Conservation (phyloP, 257 asterid species). For the Fraxinus excelsior region DNA sequence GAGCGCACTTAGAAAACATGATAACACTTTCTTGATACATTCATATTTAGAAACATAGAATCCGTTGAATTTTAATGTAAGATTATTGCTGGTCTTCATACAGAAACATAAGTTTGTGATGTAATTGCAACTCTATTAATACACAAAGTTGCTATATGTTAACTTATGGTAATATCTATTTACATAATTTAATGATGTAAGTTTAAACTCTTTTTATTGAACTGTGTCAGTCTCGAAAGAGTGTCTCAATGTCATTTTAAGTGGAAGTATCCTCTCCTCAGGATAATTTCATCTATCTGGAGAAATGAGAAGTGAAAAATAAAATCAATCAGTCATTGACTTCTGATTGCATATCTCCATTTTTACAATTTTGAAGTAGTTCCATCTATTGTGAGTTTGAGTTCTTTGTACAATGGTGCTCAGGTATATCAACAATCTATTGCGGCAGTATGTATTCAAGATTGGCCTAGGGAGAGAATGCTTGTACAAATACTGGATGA, state of each 20-base stretch:
- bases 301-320: not conserved
- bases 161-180: not conserved
- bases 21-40: not conserved
- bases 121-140: not conserved
- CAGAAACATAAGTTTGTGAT: not conserved
- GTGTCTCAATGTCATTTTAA: constrained; percentile 12
- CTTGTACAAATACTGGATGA: constrained; percentile 88
- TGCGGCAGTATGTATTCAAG: constrained; percentile 81
- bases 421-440: constrained; percentile 96
- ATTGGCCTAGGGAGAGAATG: constrained; percentile 94
- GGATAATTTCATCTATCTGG: constrained; percentile 3
- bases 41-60: not conserved
- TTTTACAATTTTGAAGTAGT: constrained; percentile 1
- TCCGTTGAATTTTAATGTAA: not conserved
- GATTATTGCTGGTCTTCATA: constrained; percentile 1
- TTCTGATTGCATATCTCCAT: constrained; percentile 9
- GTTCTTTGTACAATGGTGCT: constrained; percentile 24
- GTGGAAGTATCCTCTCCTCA: constrained; percentile 11
- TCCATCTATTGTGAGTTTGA: constrained; percentile 20
- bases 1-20: not conserved
- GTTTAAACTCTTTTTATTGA: not conserved
- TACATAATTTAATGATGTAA: constrained; percentile 10
- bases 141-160: not conserved
- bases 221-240: not conserved
- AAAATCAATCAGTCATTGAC: not conserved